These are phyloP conservation scores for Hypoxylon fuscum DNA, from an alignment of 495 filamentous ascomycete species.

Conservation along the genomic window DNA sequence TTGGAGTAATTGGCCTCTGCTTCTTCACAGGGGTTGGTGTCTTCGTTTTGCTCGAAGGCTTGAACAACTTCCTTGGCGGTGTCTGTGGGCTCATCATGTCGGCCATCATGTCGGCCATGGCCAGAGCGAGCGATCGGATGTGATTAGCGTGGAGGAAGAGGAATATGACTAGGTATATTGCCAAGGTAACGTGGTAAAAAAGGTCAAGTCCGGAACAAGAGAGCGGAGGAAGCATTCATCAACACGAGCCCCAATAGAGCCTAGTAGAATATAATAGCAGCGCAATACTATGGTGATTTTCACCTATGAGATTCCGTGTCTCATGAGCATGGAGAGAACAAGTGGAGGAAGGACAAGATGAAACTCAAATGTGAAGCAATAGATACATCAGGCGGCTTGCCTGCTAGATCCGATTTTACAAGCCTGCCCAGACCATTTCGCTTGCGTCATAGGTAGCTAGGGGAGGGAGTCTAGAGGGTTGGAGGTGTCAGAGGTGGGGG, in stretches of 20 bases:
- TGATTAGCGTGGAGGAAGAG: constrained; percentile 26
- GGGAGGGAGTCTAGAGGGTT: not conserved
- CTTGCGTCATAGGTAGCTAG: constrained; percentile 31
- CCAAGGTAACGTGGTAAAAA: constrained; percentile 28
- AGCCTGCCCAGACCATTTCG: not conserved
- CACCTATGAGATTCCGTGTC: constrained; percentile 9
- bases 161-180: constrained; percentile 34
- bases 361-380: constrained; percentile 28
- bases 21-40: constrained; percentile 35
- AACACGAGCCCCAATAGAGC: not conserved
- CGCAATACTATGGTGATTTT: constrained; percentile 10
- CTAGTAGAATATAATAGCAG: not conserved
- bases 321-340: not conserved
- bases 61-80: constrained; percentile 44
- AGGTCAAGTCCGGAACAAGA: constrained; percentile 25
- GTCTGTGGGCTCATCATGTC: constrained; percentile 39
- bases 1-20: constrained; percentile 27
- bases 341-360: constrained; percentile 16
- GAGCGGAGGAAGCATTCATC: constrained; percentile 25
- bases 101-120: constrained; percentile 37
- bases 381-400: not conserved
- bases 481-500: not conserved
- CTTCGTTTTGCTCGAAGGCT: constrained; percentile 43
- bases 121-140: constrained; percentile 18
- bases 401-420: constrained; percentile 1